Evolutionary conservation across 495 filamentous ascomycete species (phyloP).

Genomic region (Endocarpon pusillum): DNA sequence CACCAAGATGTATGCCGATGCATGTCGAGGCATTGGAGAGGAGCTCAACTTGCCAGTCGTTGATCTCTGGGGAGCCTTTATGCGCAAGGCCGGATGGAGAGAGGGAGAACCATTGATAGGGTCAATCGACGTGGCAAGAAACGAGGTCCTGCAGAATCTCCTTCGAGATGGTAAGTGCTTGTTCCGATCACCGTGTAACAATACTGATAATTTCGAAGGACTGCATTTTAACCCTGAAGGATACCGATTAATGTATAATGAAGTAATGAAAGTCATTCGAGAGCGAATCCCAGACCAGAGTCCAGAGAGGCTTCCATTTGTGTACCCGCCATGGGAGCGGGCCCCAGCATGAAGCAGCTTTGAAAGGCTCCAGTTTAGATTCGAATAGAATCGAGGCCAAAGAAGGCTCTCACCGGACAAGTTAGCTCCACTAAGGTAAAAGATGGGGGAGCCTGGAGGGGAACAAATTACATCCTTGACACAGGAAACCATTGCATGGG

Average conservation of each 20-base stretch:
- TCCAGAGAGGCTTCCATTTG: conserved; percentile 32
- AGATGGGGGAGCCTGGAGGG: too few relatives aligned
- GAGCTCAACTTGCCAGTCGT: conserved; percentile 47
- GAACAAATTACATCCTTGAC: too few relatives aligned
- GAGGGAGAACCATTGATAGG: conserved; percentile 35
- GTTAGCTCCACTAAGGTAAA: too few relatives aligned
- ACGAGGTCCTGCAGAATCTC: conserved; percentile 29
- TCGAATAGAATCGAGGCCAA: too few relatives aligned
- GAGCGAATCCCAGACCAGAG: conserved; percentile 39
- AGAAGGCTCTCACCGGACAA: too few relatives aligned
- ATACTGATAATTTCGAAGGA: conserved; percentile 20
- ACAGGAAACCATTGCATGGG: too few relatives aligned
- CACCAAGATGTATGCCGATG: conserved; percentile 56
- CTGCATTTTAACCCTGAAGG: conserved; percentile 46
- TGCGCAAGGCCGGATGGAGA: conserved; percentile 47
- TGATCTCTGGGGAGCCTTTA: conserved; percentile 59
- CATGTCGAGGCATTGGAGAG: conserved; percentile 44
- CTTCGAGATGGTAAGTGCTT: conserved; percentile 39
- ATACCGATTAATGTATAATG: conserved; percentile 40
- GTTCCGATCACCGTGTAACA: background rate
- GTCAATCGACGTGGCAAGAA: conserved; percentile 30
- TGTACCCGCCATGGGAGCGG: conserved; percentile 36
- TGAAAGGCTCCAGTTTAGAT: too few relatives aligned
- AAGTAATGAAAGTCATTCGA: conserved; percentile 34
- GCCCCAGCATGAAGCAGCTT: conserved; percentile 28